A percentile compares a stretch with the other conserved stretches of the same genome.
These are phyloP conservation scores for Candida oleophila DNA, from an alignment of 805 yeast genomes.

Conservation along the genomic window DNA sequence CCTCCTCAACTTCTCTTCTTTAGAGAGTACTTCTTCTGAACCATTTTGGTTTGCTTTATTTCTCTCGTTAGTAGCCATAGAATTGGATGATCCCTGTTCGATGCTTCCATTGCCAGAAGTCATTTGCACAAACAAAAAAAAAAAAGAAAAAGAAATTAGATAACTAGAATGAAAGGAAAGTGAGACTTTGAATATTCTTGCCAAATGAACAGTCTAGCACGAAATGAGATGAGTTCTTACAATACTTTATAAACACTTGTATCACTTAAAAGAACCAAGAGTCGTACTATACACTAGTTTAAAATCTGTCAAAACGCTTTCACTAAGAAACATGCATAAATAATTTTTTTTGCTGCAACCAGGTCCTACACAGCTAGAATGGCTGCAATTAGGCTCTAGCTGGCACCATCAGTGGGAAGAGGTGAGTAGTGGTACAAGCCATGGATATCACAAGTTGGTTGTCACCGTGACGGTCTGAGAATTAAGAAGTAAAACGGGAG, in stretches of 20 bases:
- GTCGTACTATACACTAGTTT: too few relatives aligned
- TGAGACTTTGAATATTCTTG: not conserved
- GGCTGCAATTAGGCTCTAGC: too few relatives aligned
- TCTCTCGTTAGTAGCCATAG: not conserved
- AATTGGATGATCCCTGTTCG: not conserved
- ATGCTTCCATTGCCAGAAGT: not conserved
- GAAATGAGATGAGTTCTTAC: not conserved
- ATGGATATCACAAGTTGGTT: slow-evolving; percentile 61
- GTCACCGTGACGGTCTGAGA: slow-evolving; percentile 96
- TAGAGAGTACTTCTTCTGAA: slow-evolving; percentile 12
- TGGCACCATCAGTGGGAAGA: too few relatives aligned
- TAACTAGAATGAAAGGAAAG: not conserved
- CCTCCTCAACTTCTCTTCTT: slow-evolving; percentile 32
- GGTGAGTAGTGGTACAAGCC: too few relatives aligned
- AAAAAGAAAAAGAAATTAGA: not conserved
- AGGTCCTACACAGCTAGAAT: not conserved
- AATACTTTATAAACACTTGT: not conserved
- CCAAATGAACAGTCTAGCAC: not conserved
- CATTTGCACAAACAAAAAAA: too few relatives aligned
- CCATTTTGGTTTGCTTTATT: slow-evolving; percentile 3
- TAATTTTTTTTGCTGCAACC: too few relatives aligned
- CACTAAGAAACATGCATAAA: too few relatives aligned
- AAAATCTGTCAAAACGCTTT: too few relatives aligned
- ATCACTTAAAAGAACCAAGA: not conserved
- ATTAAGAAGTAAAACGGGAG: slow-evolving; percentile 80